phyloP scores from a whole-genome alignment of 1,284 basidiomycete genomes.

The Malassezia sp. region DNA sequence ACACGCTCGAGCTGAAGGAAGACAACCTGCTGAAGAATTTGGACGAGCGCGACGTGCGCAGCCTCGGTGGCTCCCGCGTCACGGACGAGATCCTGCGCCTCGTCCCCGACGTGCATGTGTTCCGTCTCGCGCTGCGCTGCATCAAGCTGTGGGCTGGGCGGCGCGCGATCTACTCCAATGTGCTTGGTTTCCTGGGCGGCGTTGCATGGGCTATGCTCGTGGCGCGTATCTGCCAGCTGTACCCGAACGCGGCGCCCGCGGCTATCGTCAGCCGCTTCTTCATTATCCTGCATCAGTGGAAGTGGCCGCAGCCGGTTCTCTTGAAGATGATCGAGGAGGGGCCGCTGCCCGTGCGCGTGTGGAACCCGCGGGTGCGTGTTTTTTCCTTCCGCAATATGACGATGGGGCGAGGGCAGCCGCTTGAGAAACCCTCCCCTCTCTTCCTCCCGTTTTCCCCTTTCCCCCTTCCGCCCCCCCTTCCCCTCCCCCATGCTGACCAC shows the following conservation, averaged over 20 bases:
- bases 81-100: conserved; percentile 91
- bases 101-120: conserved; percentile 86
- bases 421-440: not conserved
- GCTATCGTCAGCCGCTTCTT: conserved; percentile 95
- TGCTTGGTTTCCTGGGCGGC: conserved; percentile 93
- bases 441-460: not conserved
- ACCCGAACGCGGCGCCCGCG: conserved; percentile 85
- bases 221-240: conserved; percentile 94
- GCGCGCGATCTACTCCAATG: conserved; percentile 93
- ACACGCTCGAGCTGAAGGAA: conserved; percentile 77
- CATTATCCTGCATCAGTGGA: conserved; percentile 92
- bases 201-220: conserved; percentile 98
- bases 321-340: conserved; percentile 86
- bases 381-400: too few relatives aligned
- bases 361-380: conserved; percentile 99
- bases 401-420: not conserved
- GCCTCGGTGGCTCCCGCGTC: conserved; percentile 87
- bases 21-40: conserved; percentile 82
- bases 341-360: conserved; percentile 80
- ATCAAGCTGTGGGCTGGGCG: conserved; percentile 97
- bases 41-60: conserved; percentile 86
- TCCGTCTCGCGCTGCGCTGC: conserved; percentile 82
- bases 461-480: conserved; percentile 49
- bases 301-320: conserved; percentile 94
- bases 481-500: too few relatives aligned